Evolutionary conservation across 768 basidiomycete genomes (phyloP).

Genomic region (Leccinum longicurvipes): DNA sequence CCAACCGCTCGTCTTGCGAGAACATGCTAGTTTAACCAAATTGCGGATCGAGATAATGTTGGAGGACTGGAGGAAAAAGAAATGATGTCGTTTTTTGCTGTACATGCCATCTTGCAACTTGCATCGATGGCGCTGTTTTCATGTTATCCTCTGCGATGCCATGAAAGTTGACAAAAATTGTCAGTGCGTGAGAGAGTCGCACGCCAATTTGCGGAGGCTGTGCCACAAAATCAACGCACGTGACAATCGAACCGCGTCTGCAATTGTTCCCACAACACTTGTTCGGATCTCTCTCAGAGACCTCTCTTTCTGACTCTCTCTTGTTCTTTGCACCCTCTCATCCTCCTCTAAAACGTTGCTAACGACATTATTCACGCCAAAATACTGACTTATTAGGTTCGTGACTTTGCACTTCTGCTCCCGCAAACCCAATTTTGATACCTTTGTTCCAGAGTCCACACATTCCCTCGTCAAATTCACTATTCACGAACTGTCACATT

Average conservation of each 20-base stretch:
- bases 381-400: conserved; percentile 14
- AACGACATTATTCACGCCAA: conserved; percentile 12
- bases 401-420: conserved; percentile 2
- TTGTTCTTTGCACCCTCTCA: conserved; percentile 2
- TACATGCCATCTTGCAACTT: neutral
- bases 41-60: neutral
- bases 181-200: no score
- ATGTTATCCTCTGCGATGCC: neutral
- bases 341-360: conserved; percentile 10
- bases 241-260: conserved; percentile 33
- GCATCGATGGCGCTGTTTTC: neutral
- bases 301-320: conserved; percentile 7
- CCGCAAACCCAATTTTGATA: neutral
- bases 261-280: conserved; percentile 16
- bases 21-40: neutral
- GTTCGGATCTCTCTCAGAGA: conserved; percentile 9
- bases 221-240: conserved; percentile 30
- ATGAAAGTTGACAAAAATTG: no score
- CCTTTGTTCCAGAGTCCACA: conserved; percentile 17
- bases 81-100: neutral
- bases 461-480: conserved; percentile 22
- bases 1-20: neutral
- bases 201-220: neutral
- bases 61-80: neutral
- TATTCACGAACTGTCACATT: conserved; percentile 2